These are phyloP conservation scores for Ceratobasidium sp. DNA, from an alignment of 1,284 basidiomycete genomes.

Conservation along the genomic window DNA sequence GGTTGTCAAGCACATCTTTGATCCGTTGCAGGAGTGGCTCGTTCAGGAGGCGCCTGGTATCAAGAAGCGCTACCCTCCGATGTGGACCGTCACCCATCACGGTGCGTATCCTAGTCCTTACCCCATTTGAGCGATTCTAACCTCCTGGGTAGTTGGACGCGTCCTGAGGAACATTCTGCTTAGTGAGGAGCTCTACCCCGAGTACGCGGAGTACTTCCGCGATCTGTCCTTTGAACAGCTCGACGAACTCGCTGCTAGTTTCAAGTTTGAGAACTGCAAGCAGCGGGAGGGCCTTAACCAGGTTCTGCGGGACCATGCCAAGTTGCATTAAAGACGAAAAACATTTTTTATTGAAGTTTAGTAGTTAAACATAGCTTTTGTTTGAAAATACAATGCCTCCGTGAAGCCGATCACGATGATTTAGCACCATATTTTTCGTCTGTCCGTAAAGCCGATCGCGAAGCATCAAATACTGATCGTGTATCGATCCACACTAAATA, in stretches of 20 bases:
- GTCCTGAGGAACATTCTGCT: slow-evolving; percentile 67
- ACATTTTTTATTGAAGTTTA: too few species aligned
- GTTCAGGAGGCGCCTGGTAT: slow-evolving; percentile 48
- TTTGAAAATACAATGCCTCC: too few species aligned
- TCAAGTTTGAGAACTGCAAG: slow-evolving; percentile 54
- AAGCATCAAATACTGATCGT: not conserved
- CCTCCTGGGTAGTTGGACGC: slow-evolving; percentile 54
- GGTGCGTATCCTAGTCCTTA: not conserved
- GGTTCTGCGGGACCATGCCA: slow-evolving; percentile 46
- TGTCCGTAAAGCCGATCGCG: not conserved
- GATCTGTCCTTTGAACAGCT: slow-evolving; percentile 52
- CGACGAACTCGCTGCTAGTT: slow-evolving; percentile 54
- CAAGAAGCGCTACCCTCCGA: slow-evolving; percentile 51
- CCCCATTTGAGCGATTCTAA: not conserved
- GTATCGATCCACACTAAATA: not conserved
- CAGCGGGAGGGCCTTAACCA: slow-evolving; percentile 52
- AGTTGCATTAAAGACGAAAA: slow-evolving; percentile 26
- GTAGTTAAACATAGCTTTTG: too few species aligned
- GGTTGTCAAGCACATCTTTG: slow-evolving; percentile 61
- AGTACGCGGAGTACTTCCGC: slow-evolving; percentile 52
- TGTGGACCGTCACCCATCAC: slow-evolving; percentile 45
- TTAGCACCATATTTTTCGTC: too few species aligned
- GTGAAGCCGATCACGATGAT: not conserved
- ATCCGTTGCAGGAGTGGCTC: slow-evolving; percentile 56
- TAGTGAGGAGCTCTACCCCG: slow-evolving; percentile 61